Percentiles rank a stretch among this genome's conserved stretches.
phyloP scores from a whole-genome alignment of 345 rosid species.

The Cochlearia excelsa region DNA sequence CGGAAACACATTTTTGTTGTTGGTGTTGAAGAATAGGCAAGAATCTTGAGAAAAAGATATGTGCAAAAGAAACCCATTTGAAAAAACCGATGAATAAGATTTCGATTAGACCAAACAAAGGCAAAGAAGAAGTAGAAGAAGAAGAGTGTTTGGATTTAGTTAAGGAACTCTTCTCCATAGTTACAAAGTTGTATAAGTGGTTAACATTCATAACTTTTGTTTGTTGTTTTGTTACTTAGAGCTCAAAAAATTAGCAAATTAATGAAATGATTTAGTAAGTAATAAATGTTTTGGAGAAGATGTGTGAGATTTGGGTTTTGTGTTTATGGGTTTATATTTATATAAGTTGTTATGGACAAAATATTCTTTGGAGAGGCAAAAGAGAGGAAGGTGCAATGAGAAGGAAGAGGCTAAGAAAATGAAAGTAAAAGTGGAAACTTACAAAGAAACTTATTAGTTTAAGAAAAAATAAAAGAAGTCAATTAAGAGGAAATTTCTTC shows the following conservation, averaged over 20 bases:
- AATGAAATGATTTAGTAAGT: neutral
- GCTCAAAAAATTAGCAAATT: slow-evolving; percentile 12
- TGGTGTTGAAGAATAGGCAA: slow-evolving; percentile 39
- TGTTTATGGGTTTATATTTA: slow-evolving; percentile 16
- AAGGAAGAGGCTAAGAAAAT: slow-evolving; percentile 13
- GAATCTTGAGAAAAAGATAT: slow-evolving; percentile 37
- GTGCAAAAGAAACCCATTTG: slow-evolving; percentile 29
- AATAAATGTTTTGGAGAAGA: slow-evolving; percentile 17
- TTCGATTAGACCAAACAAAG: slow-evolving; percentile 32
- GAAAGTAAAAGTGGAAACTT: slow-evolving; percentile 27
- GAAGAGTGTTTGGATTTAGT: slow-evolving; percentile 16
- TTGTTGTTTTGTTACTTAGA: slow-evolving; percentile 1
- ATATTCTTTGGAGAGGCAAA: slow-evolving; percentile 29
- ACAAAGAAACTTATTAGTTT: slow-evolving; percentile 14
- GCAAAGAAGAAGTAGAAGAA: slow-evolving; percentile 15
- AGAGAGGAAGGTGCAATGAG: slow-evolving; percentile 32
- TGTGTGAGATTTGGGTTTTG: slow-evolving; percentile 3
- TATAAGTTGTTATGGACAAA: slow-evolving; percentile 14
- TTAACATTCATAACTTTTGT: slow-evolving; percentile 11
- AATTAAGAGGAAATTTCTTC: slow-evolving; percentile 27
- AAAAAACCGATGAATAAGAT: slow-evolving; percentile 32
- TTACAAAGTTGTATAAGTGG: slow-evolving; percentile 19
- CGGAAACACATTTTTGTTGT: slow-evolving; percentile 27
- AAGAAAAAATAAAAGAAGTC: neutral
- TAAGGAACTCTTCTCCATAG: slow-evolving; percentile 39